Percentiles rank a stretch among this genome's conserved stretches.
phyloP scores from a whole-genome alignment of 1,139 yeast genomes.

The Suhomyces chickasaworum region DNA sequence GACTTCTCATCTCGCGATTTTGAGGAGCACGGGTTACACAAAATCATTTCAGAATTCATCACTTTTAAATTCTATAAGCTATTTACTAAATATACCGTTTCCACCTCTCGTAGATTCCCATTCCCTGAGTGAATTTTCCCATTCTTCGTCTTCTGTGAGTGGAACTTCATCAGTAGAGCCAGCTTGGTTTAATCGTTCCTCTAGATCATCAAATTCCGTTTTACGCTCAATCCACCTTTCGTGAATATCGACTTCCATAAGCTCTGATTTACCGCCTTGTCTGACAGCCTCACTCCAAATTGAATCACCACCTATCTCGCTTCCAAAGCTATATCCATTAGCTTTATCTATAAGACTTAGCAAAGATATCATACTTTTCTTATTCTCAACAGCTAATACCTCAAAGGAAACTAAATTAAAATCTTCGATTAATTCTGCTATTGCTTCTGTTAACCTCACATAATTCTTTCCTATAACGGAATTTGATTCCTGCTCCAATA shows the following conservation, averaged over 20 bases:
- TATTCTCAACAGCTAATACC: slow-evolving; percentile 88
- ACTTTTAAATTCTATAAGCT: neutral
- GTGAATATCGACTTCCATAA: slow-evolving; percentile 69
- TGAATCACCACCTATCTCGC: slow-evolving; percentile 93
- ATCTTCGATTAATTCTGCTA: slow-evolving; percentile 84
- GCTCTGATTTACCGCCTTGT: slow-evolving; percentile 61
- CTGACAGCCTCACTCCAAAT: slow-evolving; percentile 95
- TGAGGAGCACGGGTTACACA: neutral
- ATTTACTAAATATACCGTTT: slow-evolving; percentile 10
- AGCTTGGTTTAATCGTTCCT: slow-evolving; percentile 44
- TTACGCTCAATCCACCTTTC: slow-evolving; percentile 95
- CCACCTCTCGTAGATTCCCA: slow-evolving; percentile 53
- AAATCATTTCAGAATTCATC: neutral
- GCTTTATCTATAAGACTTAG: slow-evolving; percentile 83
- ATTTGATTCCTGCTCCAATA: slow-evolving; percentile 67
- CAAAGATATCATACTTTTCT: slow-evolving; percentile 83
- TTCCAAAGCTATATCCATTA: slow-evolving; percentile 91
- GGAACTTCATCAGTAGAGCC: slow-evolving; percentile 29
- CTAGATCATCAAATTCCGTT: slow-evolving; percentile 68
- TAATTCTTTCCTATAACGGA: slow-evolving; percentile 63
- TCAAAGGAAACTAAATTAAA: slow-evolving; percentile 87
- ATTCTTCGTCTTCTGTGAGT: slow-evolving; percentile 64
- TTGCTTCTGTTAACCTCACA: slow-evolving; percentile 70
- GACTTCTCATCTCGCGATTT: neutral
- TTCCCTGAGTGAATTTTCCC: slow-evolving; percentile 65